Base-by-base conservation (phyloP, 2,329 filamentous ascomycete species). In the Paracamarosporium sp. region DNA sequence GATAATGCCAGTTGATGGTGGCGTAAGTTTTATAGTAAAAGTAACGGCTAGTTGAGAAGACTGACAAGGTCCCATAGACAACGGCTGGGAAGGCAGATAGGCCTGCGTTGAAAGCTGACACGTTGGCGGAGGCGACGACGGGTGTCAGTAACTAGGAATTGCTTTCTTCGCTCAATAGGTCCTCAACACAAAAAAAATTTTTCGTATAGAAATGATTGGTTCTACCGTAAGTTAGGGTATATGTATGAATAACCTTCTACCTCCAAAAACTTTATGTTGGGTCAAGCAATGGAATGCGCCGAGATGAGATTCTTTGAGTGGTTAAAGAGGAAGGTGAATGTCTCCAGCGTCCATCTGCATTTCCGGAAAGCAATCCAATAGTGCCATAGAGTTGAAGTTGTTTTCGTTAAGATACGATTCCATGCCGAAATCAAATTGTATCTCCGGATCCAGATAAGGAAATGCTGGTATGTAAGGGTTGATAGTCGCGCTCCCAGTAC, bases 71-170 rank as follows among this genome's bases (percentile, higher is more conserved):
- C 27, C 9, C 13, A 31, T 24, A 67, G 65, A 69, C 66, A 11
- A 69, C 65, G 15, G 66, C 66, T 24, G 66, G 66, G 36, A 69
- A 65, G 36, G 63, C 66, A 13, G 65, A 67, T 41, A 59, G 66
- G 27, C 66, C 66, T 11, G 66, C 65, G 3, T 50, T 69, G 44
- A 67, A 67, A 41, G 61, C 51, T 15, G 66, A 66, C 35, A 47
- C 38, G 22, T 30, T 63, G 5, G 61, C 61, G 22, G 45, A 63
- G 44, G 27, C 51, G 12, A 60, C 25, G 13, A 63, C 61, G 3
- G 61, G 61, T 13, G 24, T 61, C 8, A 36, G n/a, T n/a, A 63
- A 63, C 17, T 43, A 43, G 24, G 20, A 43, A 5, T 4, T 25
- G 9, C n/a, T 43, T 9, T 43, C 3, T 24, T 2, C 20, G 12